Percentiles rank a stretch among this genome's conserved stretches.
phyloP scores from a whole-genome alignment of 1,139 yeast species.

The Cylindricascospora bacillispora region DNA sequence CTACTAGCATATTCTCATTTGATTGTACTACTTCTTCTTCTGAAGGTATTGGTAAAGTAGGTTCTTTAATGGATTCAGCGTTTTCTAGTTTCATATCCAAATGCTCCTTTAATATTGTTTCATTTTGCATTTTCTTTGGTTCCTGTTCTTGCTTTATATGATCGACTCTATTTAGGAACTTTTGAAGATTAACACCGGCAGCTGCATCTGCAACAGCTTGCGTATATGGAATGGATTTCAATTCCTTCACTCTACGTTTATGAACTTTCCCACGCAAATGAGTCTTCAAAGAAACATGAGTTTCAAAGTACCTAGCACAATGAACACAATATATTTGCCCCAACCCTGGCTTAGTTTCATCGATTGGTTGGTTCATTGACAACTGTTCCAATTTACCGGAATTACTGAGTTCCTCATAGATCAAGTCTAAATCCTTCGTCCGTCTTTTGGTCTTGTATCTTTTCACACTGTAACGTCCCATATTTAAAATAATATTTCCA shows the following conservation, averaged over 20 bases:
- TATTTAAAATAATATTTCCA: too few species aligned
- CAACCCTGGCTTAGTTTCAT: constrained; percentile 83
- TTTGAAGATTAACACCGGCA: constrained; percentile 59
- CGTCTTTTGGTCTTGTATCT: constrained; percentile 72
- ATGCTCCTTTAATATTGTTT: constrained; percentile 18
- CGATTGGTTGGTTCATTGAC: constrained; percentile 72
- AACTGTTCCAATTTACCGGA: constrained; percentile 49
- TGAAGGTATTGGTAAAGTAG: too few species aligned
- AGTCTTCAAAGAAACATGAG: constrained; percentile 54
- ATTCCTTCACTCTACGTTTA: constrained; percentile 69
- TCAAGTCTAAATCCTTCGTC: constrained; percentile 74
- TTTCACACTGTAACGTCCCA: constrained; percentile 81
- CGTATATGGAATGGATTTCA: constrained; percentile 72
- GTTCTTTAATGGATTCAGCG: too few species aligned
- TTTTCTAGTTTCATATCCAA: too few species aligned
- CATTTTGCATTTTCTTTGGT: constrained; percentile 21
- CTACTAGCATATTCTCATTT: too few species aligned
- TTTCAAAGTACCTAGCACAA: constrained; percentile 86
- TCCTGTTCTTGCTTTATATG: constrained; percentile 31
- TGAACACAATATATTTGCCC: constrained; percentile 93
- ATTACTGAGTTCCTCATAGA: constrained; percentile 59
- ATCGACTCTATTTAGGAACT: constrained; percentile 51
- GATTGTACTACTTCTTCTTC: too few species aligned
- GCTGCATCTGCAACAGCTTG: constrained; percentile 87
- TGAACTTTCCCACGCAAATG: constrained; percentile 72